These are phyloP conservation scores for Verticillium longisporum DNA, from an alignment of 2,329 filamentous ascomycete species.

Conservation along the genomic window DNA sequence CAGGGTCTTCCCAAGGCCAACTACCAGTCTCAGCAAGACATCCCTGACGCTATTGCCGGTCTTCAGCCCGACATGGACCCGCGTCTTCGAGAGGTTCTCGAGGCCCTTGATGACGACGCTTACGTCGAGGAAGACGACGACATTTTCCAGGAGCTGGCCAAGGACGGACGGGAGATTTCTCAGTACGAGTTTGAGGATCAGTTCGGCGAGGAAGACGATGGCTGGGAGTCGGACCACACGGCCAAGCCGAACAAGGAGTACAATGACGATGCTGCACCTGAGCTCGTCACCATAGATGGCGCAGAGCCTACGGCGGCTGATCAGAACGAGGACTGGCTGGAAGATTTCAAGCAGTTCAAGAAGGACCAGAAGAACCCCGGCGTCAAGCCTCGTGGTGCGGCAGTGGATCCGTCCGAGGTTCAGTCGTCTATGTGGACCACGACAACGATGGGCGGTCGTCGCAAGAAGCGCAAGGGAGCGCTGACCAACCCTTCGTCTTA, in stretches of 20 bases:
- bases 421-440: conserved; percentile 68
- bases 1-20: conserved; percentile 70
- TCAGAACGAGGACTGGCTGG: conserved; percentile 76
- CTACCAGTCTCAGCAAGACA: conserved; percentile 88
- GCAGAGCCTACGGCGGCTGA: conserved; percentile 50
- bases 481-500: conserved; percentile 81
- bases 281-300: conserved; percentile 36
- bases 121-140: conserved; percentile 87
- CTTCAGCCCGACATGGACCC: conserved; percentile 99
- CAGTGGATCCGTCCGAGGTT: conserved; percentile 50
- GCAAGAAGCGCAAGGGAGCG: conserved; percentile 94
- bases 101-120: conserved; percentile 90
- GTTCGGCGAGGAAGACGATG: conserved; percentile 62
- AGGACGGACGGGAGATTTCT: conserved; percentile 67
- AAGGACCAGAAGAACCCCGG: conserved; percentile 57
- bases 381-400: conserved; percentile 13
- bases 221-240: conserved; percentile 93
- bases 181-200: conserved; percentile 69
- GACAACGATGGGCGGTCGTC: conserved; percentile 70
- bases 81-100: conserved; percentile 78
- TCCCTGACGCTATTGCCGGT: conserved; percentile 85
- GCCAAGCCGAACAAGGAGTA: conserved; percentile 65
- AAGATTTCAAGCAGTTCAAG: conserved; percentile 92
- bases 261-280: conserved; percentile 38
- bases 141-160: conserved; percentile 68